A percentile compares a stretch with the other conserved stretches of the same genome.
Conservation (phyloP, 179 eudicot genomes). For the Camellia oleifera region DNA sequence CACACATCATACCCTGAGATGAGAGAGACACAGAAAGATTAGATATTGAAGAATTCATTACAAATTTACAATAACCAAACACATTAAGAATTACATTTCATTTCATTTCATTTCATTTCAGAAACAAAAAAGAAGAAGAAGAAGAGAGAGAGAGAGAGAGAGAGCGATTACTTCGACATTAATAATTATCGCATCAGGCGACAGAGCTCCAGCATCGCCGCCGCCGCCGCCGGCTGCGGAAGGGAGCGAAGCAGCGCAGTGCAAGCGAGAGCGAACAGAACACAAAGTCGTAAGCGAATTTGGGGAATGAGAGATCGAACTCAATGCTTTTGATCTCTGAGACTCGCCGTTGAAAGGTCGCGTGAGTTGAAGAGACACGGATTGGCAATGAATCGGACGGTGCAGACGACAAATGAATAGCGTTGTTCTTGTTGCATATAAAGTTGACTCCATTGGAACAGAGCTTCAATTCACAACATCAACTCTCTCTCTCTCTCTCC, state of each 20-base stretch:
- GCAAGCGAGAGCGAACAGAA: conserved; percentile 7
- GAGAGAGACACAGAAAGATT: neutral
- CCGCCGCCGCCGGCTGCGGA: conserved; percentile 44
- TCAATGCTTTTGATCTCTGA: conserved; percentile 10
- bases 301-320: conserved; percentile 14
- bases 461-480: neutral
- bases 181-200: conserved; percentile 72
- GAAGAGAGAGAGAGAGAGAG: neutral
- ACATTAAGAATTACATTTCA: neutral
- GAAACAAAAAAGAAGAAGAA: neutral
- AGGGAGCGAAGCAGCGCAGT: conserved; percentile 40
- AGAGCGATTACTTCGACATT: conserved; percentile 63
- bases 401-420: conserved; percentile 33
- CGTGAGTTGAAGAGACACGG: conserved; percentile 27
- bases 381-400: conserved; percentile 30
- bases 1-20: conserved; percentile 86
- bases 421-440: conserved; percentile 31
- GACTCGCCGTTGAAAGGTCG: conserved; percentile 11
- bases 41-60: too few relatives aligned
- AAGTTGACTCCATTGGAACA: conserved; percentile 56
- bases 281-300: conserved; percentile 6
- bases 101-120: neutral
- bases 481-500: neutral
- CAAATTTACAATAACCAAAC: neutral
- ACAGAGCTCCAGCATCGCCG: conserved; percentile 38